Conservation (phyloP, 768 basidiomycete species). For the Crassisporium funariophilum region DNA sequence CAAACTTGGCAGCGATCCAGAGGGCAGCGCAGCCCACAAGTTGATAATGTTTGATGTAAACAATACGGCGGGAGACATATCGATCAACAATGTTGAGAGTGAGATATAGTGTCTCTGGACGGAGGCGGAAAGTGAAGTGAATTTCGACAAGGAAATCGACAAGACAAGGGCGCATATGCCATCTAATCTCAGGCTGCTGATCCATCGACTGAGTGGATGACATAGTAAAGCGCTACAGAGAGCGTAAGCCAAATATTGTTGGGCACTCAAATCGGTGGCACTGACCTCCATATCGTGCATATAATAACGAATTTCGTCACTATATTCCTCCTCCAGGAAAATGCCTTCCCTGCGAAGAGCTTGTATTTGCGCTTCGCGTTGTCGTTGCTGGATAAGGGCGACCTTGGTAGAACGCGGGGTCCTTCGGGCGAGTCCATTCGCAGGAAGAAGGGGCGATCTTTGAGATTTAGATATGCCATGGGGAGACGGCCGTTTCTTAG, state of each 20-base stretch:
- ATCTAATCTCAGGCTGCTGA: constrained; percentile 97
- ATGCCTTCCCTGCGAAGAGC: constrained; percentile 73
- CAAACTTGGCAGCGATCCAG: constrained; percentile 99
- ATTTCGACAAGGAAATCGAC: constrained; percentile 99
- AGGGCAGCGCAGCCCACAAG: constrained; percentile 97
- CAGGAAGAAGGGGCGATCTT: constrained; percentile 56
- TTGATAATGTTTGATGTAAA: constrained; percentile 99
- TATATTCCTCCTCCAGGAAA: constrained; percentile 93
- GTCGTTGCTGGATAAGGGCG: constrained; percentile 61
- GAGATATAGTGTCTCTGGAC: constrained; percentile 98
- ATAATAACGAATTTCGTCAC: constrained; percentile 88
- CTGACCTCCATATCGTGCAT: constrained; percentile 99
- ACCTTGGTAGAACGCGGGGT: constrained; percentile 70
- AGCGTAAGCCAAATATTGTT: constrained; percentile 16
- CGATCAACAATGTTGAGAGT: constrained; percentile 99
- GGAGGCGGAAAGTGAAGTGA: constrained; percentile 95
- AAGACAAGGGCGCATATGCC: constrained; percentile 99
- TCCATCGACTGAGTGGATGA: constrained; percentile 97
- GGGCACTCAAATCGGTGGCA: too few relatives aligned
- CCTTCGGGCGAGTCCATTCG: constrained; percentile 53
- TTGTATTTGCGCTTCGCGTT: constrained; percentile 67
- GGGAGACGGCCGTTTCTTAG: constrained; percentile 85
- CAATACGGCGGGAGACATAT: constrained; percentile 97
- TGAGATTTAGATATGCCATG: constrained; percentile 73
- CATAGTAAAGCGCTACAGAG: constrained; percentile 74